These are phyloP conservation scores for Chaetomium fimeti DNA, from an alignment of 495 filamentous ascomycete species.

Conservation along the genomic window DNA sequence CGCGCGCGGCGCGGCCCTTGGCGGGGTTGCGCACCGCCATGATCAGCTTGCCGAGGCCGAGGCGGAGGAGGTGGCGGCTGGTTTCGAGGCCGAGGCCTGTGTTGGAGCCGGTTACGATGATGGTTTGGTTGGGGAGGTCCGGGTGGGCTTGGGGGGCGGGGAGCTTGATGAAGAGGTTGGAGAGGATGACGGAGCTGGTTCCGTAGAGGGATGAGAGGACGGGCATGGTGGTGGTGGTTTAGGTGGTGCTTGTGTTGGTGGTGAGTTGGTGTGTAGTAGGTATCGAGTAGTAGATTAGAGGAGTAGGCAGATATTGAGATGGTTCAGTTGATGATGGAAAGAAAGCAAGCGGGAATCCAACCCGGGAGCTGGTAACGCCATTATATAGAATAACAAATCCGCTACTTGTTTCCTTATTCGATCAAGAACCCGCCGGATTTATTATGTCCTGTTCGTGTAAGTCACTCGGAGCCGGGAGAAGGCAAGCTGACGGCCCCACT, in stretches of 20 bases:
- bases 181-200: not conserved
- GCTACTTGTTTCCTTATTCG: not conserved
- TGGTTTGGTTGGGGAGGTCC: not conserved
- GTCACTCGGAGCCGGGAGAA: too few species aligned
- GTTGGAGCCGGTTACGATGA: constrained; percentile 8
- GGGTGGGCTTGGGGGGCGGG: not conserved
- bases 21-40: constrained; percentile 3
- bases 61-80: not conserved
- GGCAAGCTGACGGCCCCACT: too few species aligned
- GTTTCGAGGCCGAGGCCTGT: constrained; percentile 12
- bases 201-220: not conserved
- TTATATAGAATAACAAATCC: not conserved
- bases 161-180: constrained; percentile 9
- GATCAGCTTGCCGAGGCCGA: constrained; percentile 5
- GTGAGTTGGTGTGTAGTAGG: not conserved
- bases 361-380: not conserved
- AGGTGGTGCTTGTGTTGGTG: not conserved
- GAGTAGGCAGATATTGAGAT: not conserved
- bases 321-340: not conserved
- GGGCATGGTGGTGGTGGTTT: not conserved
- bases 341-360: too few species aligned
- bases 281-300: not conserved
- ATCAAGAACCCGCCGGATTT: not conserved
- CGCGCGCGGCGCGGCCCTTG: not conserved
- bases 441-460: not conserved